These are phyloP conservation scores for Paratrimastix pyriformis DNA, from an alignment of 78 protist genomes.

Conservation along the genomic window DNA sequence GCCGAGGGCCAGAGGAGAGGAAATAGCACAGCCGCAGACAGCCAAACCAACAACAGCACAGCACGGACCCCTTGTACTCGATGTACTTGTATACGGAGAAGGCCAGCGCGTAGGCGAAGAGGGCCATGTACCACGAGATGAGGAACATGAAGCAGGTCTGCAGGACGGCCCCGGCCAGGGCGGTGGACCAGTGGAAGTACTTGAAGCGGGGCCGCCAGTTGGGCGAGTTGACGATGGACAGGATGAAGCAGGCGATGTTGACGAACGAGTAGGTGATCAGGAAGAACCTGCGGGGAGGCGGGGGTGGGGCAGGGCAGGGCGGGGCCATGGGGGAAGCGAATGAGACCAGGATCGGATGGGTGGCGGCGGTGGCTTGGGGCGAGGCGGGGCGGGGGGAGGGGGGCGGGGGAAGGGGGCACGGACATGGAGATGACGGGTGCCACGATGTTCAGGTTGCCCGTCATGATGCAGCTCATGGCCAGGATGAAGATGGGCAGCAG, in stretches of 20 bases:
- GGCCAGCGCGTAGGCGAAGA: neutral
- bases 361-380: no score
- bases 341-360: no score
- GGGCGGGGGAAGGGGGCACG: no score
- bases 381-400: no score
- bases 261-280: neutral
- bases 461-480: neutral
- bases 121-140: neutral
- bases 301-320: no score
- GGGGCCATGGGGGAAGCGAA: no score
- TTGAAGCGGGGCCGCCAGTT: constrained; percentile 4
- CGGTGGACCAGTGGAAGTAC: constrained; percentile 3
- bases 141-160: neutral
- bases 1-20: no score
- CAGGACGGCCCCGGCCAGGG: constrained; percentile 1
- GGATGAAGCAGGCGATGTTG: constrained; percentile 15
- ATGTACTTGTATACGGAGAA: neutral
- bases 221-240: constrained; percentile 4
- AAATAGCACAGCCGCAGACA: no score
- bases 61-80: no score
- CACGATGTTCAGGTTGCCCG: neutral
- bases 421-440: constrained; percentile 20
- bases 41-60: no score
- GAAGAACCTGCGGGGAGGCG: no score
- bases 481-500: neutral